Conservation (phyloP, 768 basidiomycete species). For the Candolleomyces aberdarensis region DNA sequence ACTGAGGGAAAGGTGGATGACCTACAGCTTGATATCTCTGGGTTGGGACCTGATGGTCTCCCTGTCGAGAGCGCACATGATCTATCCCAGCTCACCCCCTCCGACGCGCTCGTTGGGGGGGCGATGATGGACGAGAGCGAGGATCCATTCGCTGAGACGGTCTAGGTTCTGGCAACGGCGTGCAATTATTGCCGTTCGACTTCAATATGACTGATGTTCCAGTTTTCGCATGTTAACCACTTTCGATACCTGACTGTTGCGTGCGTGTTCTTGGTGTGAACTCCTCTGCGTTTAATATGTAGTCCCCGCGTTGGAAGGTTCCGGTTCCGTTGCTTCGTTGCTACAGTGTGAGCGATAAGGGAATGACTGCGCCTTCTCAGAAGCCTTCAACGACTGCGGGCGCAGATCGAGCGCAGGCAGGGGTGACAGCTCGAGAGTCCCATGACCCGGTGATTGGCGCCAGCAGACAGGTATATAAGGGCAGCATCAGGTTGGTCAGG, state of each 20-base stretch:
- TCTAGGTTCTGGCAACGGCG: not conserved
- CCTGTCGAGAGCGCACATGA: constrained; percentile 51
- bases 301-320: too few relatives aligned
- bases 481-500: not conserved
- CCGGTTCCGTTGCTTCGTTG: too few relatives aligned
- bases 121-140: constrained; percentile 54
- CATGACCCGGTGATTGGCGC: not conserved
- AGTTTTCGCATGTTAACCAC: not conserved
- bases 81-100: constrained; percentile 52
- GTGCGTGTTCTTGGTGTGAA: not conserved
- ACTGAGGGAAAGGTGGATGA: constrained; percentile 37
- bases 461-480: not conserved
- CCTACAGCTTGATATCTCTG: constrained; percentile 60
- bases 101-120: constrained; percentile 56
- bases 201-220: not conserved
- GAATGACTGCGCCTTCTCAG: too few relatives aligned
- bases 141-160: constrained; percentile 54
- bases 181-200: not conserved
- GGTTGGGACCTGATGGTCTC: constrained; percentile 63
- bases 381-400: not conserved
- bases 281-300: not conserved
- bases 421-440: too few relatives aligned
- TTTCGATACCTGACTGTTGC: not conserved
- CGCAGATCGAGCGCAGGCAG: not conserved
- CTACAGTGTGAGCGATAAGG: too few relatives aligned